Evolutionary conservation across 345 rosid species (phyloP).

Genomic region (Brassica rapa): DNA sequence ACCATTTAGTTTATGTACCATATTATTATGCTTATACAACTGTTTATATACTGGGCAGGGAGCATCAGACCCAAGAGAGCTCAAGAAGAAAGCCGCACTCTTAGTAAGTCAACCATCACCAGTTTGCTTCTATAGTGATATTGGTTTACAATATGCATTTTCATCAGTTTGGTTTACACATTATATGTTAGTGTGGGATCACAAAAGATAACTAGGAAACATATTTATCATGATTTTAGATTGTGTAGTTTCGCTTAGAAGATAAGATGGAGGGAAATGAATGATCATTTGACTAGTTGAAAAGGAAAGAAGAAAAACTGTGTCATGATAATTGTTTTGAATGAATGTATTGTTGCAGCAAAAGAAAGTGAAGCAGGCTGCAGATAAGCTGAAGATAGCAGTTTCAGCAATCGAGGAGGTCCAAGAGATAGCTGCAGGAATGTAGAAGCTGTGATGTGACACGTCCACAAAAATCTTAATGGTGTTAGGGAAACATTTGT

Average conservation of each 20-base stretch:
- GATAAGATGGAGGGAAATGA: background rate
- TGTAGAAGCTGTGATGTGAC: conserved; percentile 24
- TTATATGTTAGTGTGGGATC: background rate
- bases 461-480: background rate
- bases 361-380: conserved; percentile 39
- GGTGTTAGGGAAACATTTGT: conserved; percentile 27
- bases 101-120: conserved; percentile 31
- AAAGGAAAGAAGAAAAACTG: background rate
- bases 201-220: background rate
- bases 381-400: conserved; percentile 33
- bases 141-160: conserved; percentile 10
- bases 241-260: background rate
- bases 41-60: conserved; percentile 12
- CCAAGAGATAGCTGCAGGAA: conserved; percentile 10
- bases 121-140: background rate
- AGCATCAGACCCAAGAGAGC: conserved; percentile 10
- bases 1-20: background rate
- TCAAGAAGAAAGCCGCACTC: conserved; percentile 20
- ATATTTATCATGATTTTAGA: background rate
- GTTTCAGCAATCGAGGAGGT: conserved; percentile 27
- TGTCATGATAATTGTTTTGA: background rate
- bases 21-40: background rate
- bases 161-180: conserved; percentile 12
- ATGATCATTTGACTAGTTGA: background rate
- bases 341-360: conserved; percentile 27